Conservation (phyloP, 2,329 filamentous ascomycete species). For the Thermochaetoides dissita region DNA sequence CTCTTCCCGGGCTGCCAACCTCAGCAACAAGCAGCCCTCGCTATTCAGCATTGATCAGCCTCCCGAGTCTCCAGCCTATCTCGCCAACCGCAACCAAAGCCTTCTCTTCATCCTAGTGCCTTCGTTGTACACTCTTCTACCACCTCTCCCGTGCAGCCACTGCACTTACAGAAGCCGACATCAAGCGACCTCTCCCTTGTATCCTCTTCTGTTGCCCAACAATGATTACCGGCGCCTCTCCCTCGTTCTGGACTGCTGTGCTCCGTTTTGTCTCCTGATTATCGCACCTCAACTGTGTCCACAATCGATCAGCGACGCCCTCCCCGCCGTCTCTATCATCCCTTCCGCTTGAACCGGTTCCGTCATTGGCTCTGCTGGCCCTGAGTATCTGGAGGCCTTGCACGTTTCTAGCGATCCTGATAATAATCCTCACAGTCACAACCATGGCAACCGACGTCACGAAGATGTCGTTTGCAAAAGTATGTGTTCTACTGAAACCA, state of each 20-base stretch:
- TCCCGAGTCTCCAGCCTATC: too few relatives aligned
- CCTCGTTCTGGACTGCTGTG: constrained; percentile 37
- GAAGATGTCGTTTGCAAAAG: constrained; percentile 66
- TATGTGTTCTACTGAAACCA: constrained; percentile 23
- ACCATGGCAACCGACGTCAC: constrained; percentile 31
- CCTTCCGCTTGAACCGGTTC: constrained; percentile 2
- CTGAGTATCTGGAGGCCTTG: too few relatives aligned
- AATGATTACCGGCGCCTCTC: constrained; percentile 40
- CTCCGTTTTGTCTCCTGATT: constrained; percentile 42
- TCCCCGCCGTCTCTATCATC: constrained; percentile 10
- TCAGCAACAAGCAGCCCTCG: too few relatives aligned
- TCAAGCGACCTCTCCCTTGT: too few relatives aligned
- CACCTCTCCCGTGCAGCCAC: not conserved
- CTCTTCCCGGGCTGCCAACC: too few relatives aligned
- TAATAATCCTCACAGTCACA: not conserved
- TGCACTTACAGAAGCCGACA: not conserved
- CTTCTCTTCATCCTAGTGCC: too few relatives aligned
- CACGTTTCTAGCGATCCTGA: too few relatives aligned
- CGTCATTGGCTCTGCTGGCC: too few relatives aligned
- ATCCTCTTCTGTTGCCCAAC: constrained; percentile 20
- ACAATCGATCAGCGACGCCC: constrained; percentile 3
- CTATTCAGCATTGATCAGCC: too few relatives aligned
- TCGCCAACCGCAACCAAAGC: too few relatives aligned
- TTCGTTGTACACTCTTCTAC: too few relatives aligned
- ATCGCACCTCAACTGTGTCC: not conserved